phyloP scores from a whole-genome alignment of 2,329 filamentous ascomycete species.

The Alternaria metachromatica region DNA sequence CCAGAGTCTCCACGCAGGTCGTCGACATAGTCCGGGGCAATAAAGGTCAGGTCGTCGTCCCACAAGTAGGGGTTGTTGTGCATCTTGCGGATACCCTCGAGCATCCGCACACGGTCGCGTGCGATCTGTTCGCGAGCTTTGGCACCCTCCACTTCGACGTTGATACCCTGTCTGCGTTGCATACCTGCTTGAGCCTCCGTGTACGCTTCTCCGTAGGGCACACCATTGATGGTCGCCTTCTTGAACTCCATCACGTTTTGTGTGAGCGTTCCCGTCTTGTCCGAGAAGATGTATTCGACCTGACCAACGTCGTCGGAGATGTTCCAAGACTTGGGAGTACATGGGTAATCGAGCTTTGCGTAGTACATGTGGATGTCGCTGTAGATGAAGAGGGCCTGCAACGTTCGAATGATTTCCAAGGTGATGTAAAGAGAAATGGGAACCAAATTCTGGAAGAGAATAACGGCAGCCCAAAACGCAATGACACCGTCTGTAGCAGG shows the following conservation, averaged over 20 bases:
- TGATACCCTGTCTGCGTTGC: conserved; percentile 87
- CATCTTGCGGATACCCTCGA: conserved; percentile 74
- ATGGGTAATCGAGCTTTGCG: conserved; percentile 89
- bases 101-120: conserved; percentile 73
- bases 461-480: conserved; percentile 94
- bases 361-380: conserved; percentile 98
- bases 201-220: conserved; percentile 95
- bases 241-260: conserved; percentile 99
- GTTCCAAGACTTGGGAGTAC: conserved; percentile 98
- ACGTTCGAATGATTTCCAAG: conserved; percentile 89
- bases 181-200: conserved; percentile 96
- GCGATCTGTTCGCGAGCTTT: conserved; percentile 80
- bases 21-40: conserved; percentile 86
- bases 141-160: conserved; percentile 80
- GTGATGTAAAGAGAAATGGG: conserved; percentile 98
- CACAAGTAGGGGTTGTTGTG: conserved; percentile 91
- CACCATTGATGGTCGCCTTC: conserved; percentile 95
- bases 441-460: conserved; percentile 97
- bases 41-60: conserved; percentile 88
- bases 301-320: conserved; percentile 98
- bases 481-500: conserved; percentile 87
- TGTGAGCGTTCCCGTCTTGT: conserved; percentile 89
- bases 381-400: conserved; percentile 97
- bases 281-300: conserved; percentile 98
- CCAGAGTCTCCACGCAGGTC: conserved; percentile 83